These are phyloP conservation scores for Modicella reniformis DNA, from an alignment of 371 early-diverging fungal genomes.

Conservation along the genomic window DNA sequence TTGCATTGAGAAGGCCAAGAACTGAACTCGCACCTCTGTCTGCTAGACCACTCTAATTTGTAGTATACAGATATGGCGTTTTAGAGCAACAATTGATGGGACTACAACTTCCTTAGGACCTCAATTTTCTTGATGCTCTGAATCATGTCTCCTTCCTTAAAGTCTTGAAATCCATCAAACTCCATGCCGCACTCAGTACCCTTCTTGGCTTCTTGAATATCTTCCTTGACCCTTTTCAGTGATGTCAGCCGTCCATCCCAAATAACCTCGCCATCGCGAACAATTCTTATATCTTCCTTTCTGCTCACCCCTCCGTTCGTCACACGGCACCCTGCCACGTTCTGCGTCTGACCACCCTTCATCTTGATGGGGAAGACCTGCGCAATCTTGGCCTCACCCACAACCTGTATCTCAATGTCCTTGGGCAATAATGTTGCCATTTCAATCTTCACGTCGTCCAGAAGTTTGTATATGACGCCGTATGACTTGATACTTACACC, in stretches of 20 bases:
- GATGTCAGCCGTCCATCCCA: conserved; percentile 77
- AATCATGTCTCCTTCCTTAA: conserved; percentile 84
- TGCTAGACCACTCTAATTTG: too few species aligned
- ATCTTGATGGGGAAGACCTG: conserved; percentile 83
- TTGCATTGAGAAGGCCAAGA: too few species aligned
- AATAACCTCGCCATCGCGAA: conserved; percentile 72
- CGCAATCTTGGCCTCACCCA: conserved; percentile 88
- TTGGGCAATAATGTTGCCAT: conserved; percentile 86
- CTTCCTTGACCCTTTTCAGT: conserved; percentile 87
- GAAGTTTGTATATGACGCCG: conserved; percentile 88
- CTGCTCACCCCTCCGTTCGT: conserved; percentile 77
- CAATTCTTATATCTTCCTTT: conserved; percentile 71
- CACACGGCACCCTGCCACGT: conserved; percentile 89
- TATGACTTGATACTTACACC: conserved; percentile 75
- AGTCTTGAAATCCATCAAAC: conserved; percentile 80
- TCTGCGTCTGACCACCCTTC: conserved; percentile 64
- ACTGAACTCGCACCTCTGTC: too few species aligned
- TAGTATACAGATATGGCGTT: too few species aligned
- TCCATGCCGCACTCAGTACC: conserved; percentile 93
- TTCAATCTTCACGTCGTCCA: conserved; percentile 85
- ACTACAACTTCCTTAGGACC: conserved; percentile 57
- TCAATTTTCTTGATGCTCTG: conserved; percentile 72
- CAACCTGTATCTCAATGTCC: conserved; percentile 75
- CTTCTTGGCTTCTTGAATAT: conserved; percentile 86
- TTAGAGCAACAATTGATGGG: too few species aligned